A percentile compares a stretch with the other conserved stretches of the same genome.
Evolutionary conservation across 2,329 filamentous ascomycete genomes (phyloP).

Genomic region (Colletotrichum zoysiae): DNA sequence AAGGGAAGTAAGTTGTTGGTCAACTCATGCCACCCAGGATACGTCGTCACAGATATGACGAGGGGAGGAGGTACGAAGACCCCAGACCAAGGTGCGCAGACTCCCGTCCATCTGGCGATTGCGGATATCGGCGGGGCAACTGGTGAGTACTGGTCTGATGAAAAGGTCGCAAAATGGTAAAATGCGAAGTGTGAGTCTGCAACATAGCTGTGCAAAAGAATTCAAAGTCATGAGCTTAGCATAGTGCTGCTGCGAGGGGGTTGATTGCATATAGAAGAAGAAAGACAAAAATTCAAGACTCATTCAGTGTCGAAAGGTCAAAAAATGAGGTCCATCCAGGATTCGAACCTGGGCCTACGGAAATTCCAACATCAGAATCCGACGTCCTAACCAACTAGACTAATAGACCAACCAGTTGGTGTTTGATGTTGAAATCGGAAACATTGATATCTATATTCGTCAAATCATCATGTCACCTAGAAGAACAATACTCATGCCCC

Average conservation of each 20-base stretch:
- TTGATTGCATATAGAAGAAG: too few relatives aligned
- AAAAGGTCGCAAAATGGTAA: conserved; percentile 52
- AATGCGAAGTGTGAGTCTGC: rapidly evolving
- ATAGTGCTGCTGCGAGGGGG: background rate
- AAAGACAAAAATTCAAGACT: too few relatives aligned
- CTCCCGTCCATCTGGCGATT: conserved; percentile 57
- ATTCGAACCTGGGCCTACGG: conserved; percentile 39
- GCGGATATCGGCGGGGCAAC: conserved; percentile 52
- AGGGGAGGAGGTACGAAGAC: conserved; percentile 54
- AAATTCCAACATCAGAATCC: conserved; percentile 31
- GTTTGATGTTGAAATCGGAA: too few relatives aligned
- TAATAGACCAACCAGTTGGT: conserved; percentile 28
- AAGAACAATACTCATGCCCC: too few relatives aligned
- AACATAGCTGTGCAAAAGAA: background rate
- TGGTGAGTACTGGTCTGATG: conserved; percentile 56
- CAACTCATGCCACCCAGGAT: conserved; percentile 57
- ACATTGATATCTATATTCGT: too few relatives aligned
- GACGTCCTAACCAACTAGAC: conserved; percentile 41
- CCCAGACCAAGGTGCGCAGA: conserved; percentile 58
- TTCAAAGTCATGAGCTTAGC: background rate
- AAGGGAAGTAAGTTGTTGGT: conserved; percentile 48
- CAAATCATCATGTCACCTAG: too few relatives aligned
- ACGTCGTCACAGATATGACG: conserved; percentile 61
- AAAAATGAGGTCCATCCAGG: conserved; percentile 32
- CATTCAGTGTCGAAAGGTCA: too few relatives aligned